These are phyloP conservation scores for Umbellularia californica DNA, from an alignment of 164 flowering plant genomes.

Conservation along the genomic window DNA sequence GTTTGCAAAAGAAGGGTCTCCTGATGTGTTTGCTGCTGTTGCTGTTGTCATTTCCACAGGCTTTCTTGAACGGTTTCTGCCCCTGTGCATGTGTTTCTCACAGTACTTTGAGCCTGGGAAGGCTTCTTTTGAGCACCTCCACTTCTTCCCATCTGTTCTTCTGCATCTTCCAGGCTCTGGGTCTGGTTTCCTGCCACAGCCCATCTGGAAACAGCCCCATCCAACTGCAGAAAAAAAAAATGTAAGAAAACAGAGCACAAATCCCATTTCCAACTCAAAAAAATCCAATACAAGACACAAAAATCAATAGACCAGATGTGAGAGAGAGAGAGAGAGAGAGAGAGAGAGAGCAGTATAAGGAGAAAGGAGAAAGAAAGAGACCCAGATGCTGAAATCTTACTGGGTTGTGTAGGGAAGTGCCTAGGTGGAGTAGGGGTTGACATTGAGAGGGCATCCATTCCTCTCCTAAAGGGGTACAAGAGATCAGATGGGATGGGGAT, in stretches of 20 bases:
- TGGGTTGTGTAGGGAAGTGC: slow-evolving; percentile 33
- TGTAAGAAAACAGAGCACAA: slow-evolving; percentile 10
- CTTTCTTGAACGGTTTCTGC: slow-evolving; percentile 72
- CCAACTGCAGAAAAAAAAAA: slow-evolving; percentile 28
- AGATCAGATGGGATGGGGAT: slow-evolving; percentile 54
- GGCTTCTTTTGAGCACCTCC: slow-evolving; percentile 63
- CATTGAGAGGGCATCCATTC: slow-evolving; percentile 24
- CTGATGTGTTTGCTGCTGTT: slow-evolving; percentile 11
- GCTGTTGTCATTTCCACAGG: slow-evolving; percentile 37
- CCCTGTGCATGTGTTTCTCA: slow-evolving; percentile 68
- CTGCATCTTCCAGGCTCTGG: slow-evolving; percentile 73
- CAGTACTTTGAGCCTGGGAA: slow-evolving; percentile 64
- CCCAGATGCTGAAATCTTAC: slow-evolving; percentile 23
- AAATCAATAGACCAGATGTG: neutral
- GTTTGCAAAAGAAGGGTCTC: neutral
- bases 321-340: neutral
- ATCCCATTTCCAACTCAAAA: slow-evolving; percentile 2
- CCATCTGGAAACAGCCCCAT: slow-evolving; percentile 52
- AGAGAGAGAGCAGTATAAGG: neutral
- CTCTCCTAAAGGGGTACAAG: slow-evolving; percentile 31
- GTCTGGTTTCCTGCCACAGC: slow-evolving; percentile 51
- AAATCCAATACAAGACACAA: neutral
- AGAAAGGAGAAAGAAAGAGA: neutral
- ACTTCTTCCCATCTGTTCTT: slow-evolving; percentile 72
- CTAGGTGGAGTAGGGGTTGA: slow-evolving; percentile 21